phyloP scores from a whole-genome alignment of 306 rosid species.

The Sicyos edulis region DNA sequence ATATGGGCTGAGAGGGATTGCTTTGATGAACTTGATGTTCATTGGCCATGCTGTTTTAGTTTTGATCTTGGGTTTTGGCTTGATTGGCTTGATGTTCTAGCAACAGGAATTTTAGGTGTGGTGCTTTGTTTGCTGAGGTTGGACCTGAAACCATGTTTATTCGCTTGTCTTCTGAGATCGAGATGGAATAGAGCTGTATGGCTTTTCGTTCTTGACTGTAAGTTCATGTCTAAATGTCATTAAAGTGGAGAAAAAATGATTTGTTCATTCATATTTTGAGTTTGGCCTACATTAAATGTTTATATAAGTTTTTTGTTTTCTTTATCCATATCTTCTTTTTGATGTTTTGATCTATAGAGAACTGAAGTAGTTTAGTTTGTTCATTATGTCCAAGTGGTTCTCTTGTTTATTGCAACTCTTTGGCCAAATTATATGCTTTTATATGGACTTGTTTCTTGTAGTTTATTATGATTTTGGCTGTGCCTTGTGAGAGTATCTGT shows the following conservation, averaged over 20 bases:
- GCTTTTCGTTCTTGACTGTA: constrained; percentile 9
- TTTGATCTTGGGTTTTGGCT: constrained; percentile 45
- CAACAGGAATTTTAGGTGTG: constrained; percentile 31
- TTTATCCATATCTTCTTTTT: background rate
- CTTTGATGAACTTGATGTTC: constrained; percentile 64
- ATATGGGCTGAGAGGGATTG: constrained; percentile 57
- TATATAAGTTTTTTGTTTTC: background rate
- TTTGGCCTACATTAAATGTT: background rate
- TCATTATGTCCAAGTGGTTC: constrained; percentile 7
- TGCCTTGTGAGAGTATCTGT: background rate
- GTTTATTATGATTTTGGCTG: background rate
- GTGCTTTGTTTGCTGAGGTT: constrained; percentile 46
- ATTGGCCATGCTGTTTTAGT: constrained; percentile 54
- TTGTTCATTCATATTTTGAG: constrained; percentile 3
- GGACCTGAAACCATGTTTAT: constrained; percentile 31
- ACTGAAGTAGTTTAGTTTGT: background rate
- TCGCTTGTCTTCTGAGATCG: constrained; percentile 38
- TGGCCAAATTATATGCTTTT: constrained; percentile 13
- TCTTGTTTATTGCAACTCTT: background rate
- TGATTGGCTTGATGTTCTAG: constrained; percentile 44
- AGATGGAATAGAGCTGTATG: constrained; percentile 46
- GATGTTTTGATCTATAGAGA: constrained; percentile 4
- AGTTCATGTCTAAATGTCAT: background rate
- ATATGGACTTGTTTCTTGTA: background rate
- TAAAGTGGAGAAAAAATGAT: background rate